phyloP scores from a whole-genome alignment of 495 filamentous ascomycete species.

The Cercophora newfieldiana region DNA sequence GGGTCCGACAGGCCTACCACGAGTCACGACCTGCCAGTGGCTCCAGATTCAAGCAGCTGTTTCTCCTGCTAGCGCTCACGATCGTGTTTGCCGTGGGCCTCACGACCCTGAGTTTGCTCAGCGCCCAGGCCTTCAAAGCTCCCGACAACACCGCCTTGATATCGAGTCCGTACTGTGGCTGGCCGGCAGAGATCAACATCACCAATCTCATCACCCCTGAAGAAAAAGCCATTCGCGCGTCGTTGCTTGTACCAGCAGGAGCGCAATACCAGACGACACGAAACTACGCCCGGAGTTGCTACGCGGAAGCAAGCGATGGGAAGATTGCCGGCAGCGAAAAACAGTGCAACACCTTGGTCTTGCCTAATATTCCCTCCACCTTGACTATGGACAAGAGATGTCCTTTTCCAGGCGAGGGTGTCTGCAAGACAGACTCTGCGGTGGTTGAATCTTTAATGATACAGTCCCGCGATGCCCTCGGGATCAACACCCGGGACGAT shows the following conservation, averaged over 20 bases:
- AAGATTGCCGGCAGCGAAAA: not conserved
- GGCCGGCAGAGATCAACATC: not conserved
- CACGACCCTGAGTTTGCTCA: not conserved
- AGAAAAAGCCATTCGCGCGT: not conserved
- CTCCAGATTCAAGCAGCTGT: not conserved
- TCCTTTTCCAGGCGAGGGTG: not conserved
- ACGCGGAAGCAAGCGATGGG: not conserved
- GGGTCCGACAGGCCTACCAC: not conserved
- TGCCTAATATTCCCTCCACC: not conserved
- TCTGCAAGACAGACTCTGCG: not conserved
- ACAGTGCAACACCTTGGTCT: not conserved
- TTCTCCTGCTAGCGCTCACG: not conserved
- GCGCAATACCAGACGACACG: not conserved
- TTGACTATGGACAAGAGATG: not conserved
- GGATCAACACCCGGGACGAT: not conserved
- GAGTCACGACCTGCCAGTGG: not conserved
- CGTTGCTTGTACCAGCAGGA: not conserved
- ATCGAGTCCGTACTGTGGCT: not conserved
- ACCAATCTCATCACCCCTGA: not conserved
- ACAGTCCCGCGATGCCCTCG: not conserved
- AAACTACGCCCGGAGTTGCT: not conserved
- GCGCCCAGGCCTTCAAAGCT: not conserved
- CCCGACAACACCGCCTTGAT: not conserved
- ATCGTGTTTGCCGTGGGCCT: not conserved
- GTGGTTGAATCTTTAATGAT: not conserved